A percentile compares a stretch with the other conserved stretches of the same genome.
phyloP scores from a whole-genome alignment of 345 rosid genomes.

The Angophora floribunda region DNA sequence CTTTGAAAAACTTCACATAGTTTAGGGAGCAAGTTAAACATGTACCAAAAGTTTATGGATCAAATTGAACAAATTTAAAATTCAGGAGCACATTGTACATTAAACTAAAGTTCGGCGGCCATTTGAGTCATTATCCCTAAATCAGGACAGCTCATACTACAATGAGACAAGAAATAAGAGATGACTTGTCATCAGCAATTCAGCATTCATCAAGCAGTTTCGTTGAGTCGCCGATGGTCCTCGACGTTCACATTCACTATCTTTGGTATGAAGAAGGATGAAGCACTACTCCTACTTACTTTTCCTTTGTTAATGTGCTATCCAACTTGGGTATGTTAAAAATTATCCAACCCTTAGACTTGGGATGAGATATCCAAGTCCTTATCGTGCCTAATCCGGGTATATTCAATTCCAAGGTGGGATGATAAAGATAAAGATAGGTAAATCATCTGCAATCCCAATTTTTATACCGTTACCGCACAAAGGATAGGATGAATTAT shows the following conservation, averaged over 20 bases:
- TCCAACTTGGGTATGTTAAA: neutral
- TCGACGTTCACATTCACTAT: fast-evolving
- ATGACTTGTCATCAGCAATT: neutral
- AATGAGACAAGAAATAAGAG: neutral
- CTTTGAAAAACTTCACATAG: neutral
- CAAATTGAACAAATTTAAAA: no score
- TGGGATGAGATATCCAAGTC: neutral
- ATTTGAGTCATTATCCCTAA: neutral
- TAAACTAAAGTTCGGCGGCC: fast-evolving
- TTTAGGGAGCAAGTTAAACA: fast-evolving
- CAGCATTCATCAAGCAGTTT: fast-evolving
- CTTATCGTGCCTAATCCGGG: neutral
- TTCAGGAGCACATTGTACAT: fast-evolving
- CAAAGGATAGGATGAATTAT: neutral
- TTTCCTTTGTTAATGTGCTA: neutral
- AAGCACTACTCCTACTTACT: neutral
- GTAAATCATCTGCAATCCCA: neutral
- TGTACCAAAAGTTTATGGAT: fast-evolving
- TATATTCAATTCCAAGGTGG: neutral
- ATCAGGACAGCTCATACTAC: neutral
- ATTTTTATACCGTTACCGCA: neutral
- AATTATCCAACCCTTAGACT: neutral
- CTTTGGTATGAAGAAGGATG: neutral
- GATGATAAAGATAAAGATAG: fast-evolving
- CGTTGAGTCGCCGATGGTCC: neutral